Percentiles rank a stretch among this genome's conserved stretches.
These are phyloP conservation scores for Candida sojae DNA, from an alignment of 1,139 yeast genomes.

Conservation along the genomic window DNA sequence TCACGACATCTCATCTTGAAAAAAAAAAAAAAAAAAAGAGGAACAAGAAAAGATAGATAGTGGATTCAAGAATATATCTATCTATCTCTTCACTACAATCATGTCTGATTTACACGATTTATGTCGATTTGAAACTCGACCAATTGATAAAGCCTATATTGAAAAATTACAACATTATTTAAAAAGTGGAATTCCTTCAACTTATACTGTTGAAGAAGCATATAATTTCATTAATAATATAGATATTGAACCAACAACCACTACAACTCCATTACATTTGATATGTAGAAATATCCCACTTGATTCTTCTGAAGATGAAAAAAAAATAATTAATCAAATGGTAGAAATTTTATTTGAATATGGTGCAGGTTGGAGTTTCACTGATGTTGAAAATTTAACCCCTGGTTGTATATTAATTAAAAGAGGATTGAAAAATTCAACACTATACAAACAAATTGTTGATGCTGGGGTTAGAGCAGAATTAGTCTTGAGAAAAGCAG, in stretches of 20 bases:
- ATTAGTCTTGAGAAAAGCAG: conserved; percentile 69
- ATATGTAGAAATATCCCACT: conserved; percentile 55
- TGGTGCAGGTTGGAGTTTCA: conserved; percentile 91
- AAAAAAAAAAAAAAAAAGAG: background rate
- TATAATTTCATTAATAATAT: conserved; percentile 49
- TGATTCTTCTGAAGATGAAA: conserved; percentile 46
- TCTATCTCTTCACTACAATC: too few species aligned
- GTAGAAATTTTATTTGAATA: conserved; percentile 69
- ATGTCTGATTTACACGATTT: conserved; percentile 76
- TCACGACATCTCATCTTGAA: background rate
- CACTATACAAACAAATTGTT: conserved; percentile 57
- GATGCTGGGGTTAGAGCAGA: conserved; percentile 94
- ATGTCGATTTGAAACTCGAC: conserved; percentile 57
- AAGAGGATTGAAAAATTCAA: conserved; percentile 42
- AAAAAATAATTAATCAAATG: conserved; percentile 50
- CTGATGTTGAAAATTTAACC: conserved; percentile 66
- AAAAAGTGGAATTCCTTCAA: conserved; percentile 72
- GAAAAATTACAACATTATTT: conserved; percentile 47
- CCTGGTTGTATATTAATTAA: conserved; percentile 72
- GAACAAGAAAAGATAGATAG: background rate
- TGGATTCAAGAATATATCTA: too few species aligned
- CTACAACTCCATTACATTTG: conserved; percentile 76
- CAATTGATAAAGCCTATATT: conserved; percentile 52
- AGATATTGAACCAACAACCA: conserved; percentile 39
- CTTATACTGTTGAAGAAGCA: conserved; percentile 80